Conservation (phyloP, 2,329 filamentous ascomycete genomes). For the Ophiobolus disseminans region DNA sequence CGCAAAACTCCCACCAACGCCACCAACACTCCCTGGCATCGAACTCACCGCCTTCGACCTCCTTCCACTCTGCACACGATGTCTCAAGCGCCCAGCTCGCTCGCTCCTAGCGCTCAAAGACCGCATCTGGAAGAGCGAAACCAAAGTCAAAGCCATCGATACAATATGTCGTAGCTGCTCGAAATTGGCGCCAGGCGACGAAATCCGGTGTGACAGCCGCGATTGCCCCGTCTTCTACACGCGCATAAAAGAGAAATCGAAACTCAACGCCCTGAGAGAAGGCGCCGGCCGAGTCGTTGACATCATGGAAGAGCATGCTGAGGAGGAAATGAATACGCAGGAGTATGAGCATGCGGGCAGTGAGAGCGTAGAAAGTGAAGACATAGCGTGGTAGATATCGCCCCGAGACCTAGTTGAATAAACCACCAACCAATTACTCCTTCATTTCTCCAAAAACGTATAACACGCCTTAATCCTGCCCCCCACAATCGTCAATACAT, state of each 20-base stretch:
- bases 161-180: constrained; percentile 82
- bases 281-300: constrained; percentile 35
- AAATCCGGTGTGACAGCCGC: constrained; percentile 85
- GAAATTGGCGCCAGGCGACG: constrained; percentile 73
- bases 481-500: constrained; percentile 15
- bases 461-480: constrained; percentile 16
- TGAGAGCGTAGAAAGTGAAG: too few relatives aligned
- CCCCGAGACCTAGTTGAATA: too few relatives aligned
- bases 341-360: too few relatives aligned
- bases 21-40: constrained; percentile 14
- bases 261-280: constrained; percentile 28
- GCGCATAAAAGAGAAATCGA: constrained; percentile 65
- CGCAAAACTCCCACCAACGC: constrained; percentile 59
- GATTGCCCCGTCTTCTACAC: constrained; percentile 95
- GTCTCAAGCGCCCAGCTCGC: constrained; percentile 61
- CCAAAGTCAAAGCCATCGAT: constrained; percentile 68
- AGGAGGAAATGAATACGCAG: too few relatives aligned
- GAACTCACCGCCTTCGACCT: constrained; percentile 26
- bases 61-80: constrained; percentile 65
- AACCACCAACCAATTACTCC: too few relatives aligned
- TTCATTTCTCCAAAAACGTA: constrained; percentile 16
- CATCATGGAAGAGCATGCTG: constrained; percentile 32
- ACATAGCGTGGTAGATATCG: too few relatives aligned
- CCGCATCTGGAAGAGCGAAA: constrained; percentile 69
- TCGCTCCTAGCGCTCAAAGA: constrained; percentile 71